Evolutionary conservation across 2,329 filamentous ascomycete genomes (phyloP).

Genomic region (Zasmidium citrigriseum): DNA sequence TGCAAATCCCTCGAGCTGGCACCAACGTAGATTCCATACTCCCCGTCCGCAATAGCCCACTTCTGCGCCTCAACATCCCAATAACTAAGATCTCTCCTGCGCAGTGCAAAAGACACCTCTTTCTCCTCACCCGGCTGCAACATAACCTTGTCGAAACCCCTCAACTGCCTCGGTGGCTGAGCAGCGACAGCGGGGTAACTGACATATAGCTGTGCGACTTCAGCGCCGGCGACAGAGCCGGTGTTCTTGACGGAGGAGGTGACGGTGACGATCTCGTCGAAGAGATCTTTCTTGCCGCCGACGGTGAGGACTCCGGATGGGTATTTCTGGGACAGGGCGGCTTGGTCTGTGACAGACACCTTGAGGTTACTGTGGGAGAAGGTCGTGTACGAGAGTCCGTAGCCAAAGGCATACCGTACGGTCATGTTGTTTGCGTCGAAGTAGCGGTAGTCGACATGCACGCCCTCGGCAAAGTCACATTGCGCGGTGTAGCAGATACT

Average conservation of each 20-base stretch:
- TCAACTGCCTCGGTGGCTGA: conserved; percentile 54
- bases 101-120: conserved; percentile 19
- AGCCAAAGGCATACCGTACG: conserved; percentile 46
- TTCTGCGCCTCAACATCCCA: conserved; percentile 27
- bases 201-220: conserved; percentile 58
- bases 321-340: conserved; percentile 14
- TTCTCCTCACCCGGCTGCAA: conserved; percentile 24
- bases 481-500: conserved; percentile 60
- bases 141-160: conserved; percentile 43
- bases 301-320: conserved; percentile 57
- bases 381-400: conserved; percentile 46
- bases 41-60: conserved; percentile 48
- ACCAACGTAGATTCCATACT: conserved; percentile 11
- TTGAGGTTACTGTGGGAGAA: conserved; percentile 39
- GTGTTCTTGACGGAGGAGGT: conserved; percentile 63
- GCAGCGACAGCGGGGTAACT: conserved; percentile 31
- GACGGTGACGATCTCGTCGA: conserved; percentile 60
- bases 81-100: conserved; percentile 24
- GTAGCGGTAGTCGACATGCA: conserved; percentile 47
- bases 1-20: conserved; percentile 17
- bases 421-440: conserved; percentile 44
- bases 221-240: conserved; percentile 54
- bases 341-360: conserved; percentile 8
- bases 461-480: conserved; percentile 40
- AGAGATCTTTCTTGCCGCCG: conserved; percentile 56